Conservation (phyloP, 176 grass and related monocot species). For the Rhynchospora tenuis region DNA sequence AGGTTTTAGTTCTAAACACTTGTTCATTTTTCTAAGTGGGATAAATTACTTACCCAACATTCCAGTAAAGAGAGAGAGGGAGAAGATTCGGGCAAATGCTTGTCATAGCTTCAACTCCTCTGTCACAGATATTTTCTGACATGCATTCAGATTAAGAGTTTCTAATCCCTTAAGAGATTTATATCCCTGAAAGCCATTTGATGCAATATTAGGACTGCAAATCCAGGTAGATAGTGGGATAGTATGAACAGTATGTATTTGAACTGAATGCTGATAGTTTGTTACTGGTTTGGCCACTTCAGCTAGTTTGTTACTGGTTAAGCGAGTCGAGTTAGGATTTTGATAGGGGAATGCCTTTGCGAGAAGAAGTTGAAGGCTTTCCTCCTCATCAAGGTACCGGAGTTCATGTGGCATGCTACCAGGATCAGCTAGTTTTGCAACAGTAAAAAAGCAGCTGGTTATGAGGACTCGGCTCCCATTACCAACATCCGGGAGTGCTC, state of each 20-base stretch:
- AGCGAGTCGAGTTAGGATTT: background rate
- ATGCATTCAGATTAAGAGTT: constrained; percentile 71
- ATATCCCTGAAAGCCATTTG: constrained; percentile 33
- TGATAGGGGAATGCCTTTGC: constrained; percentile 5
- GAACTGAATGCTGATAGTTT: background rate
- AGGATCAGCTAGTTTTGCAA: background rate
- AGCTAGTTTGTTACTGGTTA: background rate
- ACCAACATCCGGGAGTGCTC: background rate
- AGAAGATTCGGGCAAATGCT: constrained; percentile 53
- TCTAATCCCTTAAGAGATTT: constrained; percentile 55
- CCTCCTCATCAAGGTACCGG: background rate
- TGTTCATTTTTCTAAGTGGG: background rate
- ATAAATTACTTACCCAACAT: constrained; percentile 62
- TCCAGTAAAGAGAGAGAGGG: constrained; percentile 72
- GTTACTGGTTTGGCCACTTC: background rate
- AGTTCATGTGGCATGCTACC: background rate
- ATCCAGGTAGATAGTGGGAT: background rate
- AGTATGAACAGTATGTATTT: background rate
- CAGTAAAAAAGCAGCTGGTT: background rate
- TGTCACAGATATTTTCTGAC: constrained; percentile 82
- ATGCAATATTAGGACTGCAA: constrained; percentile 5
- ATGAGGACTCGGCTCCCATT: constrained; percentile 15
- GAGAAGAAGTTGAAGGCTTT: background rate
- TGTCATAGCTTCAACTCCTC: constrained; percentile 69
- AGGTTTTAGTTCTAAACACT: background rate